Evolutionary conservation across 192 early-diverging fungal genomes (phyloP).

Genomic region (Lobosporangium transversale): DNA sequence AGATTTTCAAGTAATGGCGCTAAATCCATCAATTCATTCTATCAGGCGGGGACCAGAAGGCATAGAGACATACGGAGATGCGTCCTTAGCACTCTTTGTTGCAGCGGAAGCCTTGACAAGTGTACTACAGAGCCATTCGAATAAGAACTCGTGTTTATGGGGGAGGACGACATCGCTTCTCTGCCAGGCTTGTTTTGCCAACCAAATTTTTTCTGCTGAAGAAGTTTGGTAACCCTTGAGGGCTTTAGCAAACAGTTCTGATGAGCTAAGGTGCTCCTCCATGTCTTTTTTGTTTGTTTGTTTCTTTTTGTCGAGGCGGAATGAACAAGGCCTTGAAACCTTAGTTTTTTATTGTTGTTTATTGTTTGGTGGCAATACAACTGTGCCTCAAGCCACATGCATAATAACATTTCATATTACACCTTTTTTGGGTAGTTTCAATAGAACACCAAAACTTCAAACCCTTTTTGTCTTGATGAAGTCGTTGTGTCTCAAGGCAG

Average conservation of each 20-base stretch:
- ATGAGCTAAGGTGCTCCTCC: constrained; percentile 46
- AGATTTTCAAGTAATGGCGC: too few relatives aligned
- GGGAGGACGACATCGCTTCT: constrained; percentile 36
- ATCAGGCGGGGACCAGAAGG: too few relatives aligned
- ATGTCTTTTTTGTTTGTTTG: constrained; percentile 4
- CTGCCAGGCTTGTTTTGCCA: constrained; percentile 45
- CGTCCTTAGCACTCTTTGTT: constrained; percentile 28
- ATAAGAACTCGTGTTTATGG: constrained; percentile 53
- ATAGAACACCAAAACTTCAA: neutral
- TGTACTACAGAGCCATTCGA: constrained; percentile 51
- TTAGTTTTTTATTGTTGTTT: constrained; percentile 1
- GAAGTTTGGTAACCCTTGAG: constrained; percentile 41
- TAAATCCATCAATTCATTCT: neutral
- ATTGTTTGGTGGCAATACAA: neutral
- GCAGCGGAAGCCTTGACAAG: constrained; percentile 41
- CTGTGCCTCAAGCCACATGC: too few relatives aligned
- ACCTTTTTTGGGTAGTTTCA: neutral
- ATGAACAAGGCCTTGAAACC: neutral
- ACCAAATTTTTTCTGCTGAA: constrained; percentile 35
- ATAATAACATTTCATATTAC: neutral
- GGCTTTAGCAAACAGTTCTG: constrained; percentile 49
- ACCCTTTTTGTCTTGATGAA: too few relatives aligned
- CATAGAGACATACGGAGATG: constrained; percentile 11
- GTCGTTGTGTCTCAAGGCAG: too few relatives aligned
- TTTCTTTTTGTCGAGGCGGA: neutral